Evolutionary conservation across 306 rosid species (phyloP).

Genomic region (Nissolia schottii): DNA sequence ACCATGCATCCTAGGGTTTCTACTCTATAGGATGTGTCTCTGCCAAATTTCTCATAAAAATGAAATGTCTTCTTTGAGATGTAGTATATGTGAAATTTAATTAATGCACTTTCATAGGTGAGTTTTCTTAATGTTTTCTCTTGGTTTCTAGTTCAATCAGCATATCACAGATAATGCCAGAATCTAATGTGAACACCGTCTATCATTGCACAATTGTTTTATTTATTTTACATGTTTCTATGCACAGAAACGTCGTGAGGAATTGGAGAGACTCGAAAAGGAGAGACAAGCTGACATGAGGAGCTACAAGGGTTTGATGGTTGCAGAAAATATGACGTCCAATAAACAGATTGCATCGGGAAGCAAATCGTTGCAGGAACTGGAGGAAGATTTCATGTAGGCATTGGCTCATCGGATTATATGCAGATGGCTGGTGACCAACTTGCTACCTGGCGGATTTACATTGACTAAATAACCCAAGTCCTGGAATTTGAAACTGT

Average conservation of each 20-base stretch:
- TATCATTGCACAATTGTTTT: not conserved
- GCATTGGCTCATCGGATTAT: constrained; percentile 32
- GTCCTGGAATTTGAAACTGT: constrained; percentile 26
- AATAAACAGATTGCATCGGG: constrained; percentile 77
- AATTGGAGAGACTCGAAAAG: constrained; percentile 83
- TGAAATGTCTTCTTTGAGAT: not conserved
- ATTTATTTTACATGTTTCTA: not conserved
- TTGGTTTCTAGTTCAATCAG: not conserved
- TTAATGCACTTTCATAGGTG: not conserved
- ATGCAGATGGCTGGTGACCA: constrained; percentile 26
- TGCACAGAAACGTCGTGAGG: constrained; percentile 83
- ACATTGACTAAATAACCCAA: constrained; percentile 23
- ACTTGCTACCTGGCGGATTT: constrained; percentile 14
- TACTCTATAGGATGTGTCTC: not conserved
- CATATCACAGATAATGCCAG: not conserved
- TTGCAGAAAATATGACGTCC: constrained; percentile 89
- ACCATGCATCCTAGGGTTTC: constrained; percentile 5
- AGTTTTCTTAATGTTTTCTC: not conserved
- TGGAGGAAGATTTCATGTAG: constrained; percentile 97
- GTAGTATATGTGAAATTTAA: not conserved
- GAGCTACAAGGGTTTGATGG: constrained; percentile 97
- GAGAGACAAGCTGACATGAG: constrained; percentile 81
- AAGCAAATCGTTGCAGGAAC: constrained; percentile 86
- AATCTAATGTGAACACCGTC: not conserved
- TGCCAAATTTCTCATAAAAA: not conserved